Evolutionary conservation across 345 rosid genomes (phyloP), one percentile per base, ranked within the genome.

Genomic region (Turritis glabra): DNA sequence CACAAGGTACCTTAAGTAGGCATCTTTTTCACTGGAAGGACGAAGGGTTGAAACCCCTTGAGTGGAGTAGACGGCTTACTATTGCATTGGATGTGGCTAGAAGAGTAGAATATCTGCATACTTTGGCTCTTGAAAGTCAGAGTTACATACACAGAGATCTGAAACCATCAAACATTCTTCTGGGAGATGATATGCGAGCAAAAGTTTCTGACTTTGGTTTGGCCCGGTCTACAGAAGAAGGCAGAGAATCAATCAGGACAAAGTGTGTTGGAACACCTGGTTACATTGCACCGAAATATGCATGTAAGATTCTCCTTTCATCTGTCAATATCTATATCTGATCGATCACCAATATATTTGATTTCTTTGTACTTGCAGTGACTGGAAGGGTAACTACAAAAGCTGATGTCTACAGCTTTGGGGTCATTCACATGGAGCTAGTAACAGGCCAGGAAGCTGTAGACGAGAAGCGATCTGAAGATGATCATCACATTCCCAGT

Each of bases 231-330:
- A 83, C 75, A 29, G 79, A 83, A 3, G 82, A 81, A 11, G 80
- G 61, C 13, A 38, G 52, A 30, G 22, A 61, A 22, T 77, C 82
- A 25, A 47, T 80, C 53, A 76, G 52, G 32, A 82, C 81, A 14
- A 81, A 80, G 61, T 55, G 74, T 26, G 80, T 77, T 13, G 84
- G 85, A 61, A 82, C 82, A 27, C 70, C 54, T 64, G 85, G 85
- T 25, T 82, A 75, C 33, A 81, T 84, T 4, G 85, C 84, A 2
- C 84, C 80, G 0, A 84, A 82, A 74, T 78, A 84, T 69, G 81
- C 75, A 51, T 72, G 84, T 82, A 81, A 48, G 27, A 6, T 58
- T 29, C 8, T 50, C 1, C 3, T 26, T 46, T 46, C 7, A 17
- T 47, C 13, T 47, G 25, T 19, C 6, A 19, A 47, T 18, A 29